Conservation (phyloP, 148 eudicot genomes). For the Vaccinium myrtillus region DNA sequence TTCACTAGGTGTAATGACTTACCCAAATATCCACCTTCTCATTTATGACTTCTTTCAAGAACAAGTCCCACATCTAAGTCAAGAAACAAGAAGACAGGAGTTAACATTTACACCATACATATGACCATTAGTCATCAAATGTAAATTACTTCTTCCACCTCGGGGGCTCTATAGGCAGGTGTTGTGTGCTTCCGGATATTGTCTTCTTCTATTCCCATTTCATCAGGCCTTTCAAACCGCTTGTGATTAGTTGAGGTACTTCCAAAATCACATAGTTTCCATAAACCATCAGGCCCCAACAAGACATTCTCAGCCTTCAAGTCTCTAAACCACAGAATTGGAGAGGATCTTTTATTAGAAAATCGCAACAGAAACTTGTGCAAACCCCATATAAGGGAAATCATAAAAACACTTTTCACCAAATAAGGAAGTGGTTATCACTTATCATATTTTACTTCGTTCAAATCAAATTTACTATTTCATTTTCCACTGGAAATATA, state of each 20-base stretch:
- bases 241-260: conserved; percentile 94
- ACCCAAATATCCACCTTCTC: conserved; percentile 99
- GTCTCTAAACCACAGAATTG: conserved; percentile 50
- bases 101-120: conserved; percentile 25
- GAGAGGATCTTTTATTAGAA: background rate
- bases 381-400: background rate
- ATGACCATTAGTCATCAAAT: conserved; percentile 17
- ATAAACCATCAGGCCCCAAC: conserved; percentile 82
- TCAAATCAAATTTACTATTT: background rate
- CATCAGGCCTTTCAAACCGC: conserved; percentile 92
- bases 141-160: conserved; percentile 57
- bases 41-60: conserved; percentile 74
- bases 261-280: conserved; percentile 99
- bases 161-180: conserved; percentile 98
- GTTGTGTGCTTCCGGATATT: conserved; percentile 96
- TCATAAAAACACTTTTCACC: background rate
- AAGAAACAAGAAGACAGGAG: conserved; percentile 32
- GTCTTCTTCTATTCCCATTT: conserved; percentile 99
- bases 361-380: background rate
- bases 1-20: conserved; percentile 30
- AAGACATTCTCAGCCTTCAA: conserved; percentile 96
- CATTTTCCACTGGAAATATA: background rate
- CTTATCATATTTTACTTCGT: background rate
- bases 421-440: background rate
- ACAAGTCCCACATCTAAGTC: conserved; percentile 95